Percentiles rank a stretch among this genome's conserved stretches.
Conservation (phyloP, 176 grass and related monocot genomes). For the Phoenix dactylifera region DNA sequence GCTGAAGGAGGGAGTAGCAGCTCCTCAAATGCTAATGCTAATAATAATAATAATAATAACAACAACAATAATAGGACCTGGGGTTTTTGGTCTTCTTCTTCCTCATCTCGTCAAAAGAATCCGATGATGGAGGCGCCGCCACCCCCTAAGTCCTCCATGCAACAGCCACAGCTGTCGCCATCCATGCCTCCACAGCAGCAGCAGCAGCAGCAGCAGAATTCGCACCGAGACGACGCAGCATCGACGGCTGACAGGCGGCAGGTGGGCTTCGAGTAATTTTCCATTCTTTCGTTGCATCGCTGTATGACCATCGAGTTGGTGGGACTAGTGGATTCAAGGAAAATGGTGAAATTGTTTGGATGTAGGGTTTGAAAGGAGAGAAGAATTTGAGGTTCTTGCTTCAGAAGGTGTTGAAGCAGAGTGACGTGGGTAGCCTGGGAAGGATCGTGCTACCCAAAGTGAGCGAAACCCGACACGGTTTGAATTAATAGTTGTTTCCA, state of each 20-base stretch:
- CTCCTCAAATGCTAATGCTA: too few species aligned
- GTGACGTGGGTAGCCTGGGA: conserved; percentile 76
- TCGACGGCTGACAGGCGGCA: conserved; percentile 41
- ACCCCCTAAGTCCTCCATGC: conserved; percentile 10
- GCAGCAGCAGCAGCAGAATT: conserved; percentile 2
- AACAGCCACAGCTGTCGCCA: conserved; percentile 1
- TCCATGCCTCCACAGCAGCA: conserved; percentile 6
- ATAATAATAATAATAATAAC: too few species aligned
- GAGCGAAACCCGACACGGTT: conserved; percentile 21
- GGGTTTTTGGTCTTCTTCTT: conserved; percentile 24
- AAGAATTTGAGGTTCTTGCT: conserved; percentile 79
- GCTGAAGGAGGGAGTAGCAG: too few species aligned
- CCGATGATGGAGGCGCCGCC: conserved; percentile 10
- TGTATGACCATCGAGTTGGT: too few species aligned
- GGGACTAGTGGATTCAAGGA: too few species aligned
- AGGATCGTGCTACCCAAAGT: conserved; percentile 98
- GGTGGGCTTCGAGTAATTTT: conserved; percentile 18
- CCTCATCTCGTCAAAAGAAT: conserved; percentile 28
- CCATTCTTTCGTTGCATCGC: too few species aligned
- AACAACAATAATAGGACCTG: conserved; percentile 3
- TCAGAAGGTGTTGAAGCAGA: conserved; percentile 98
- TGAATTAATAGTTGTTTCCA: conserved; percentile 4
- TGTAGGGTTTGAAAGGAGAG: conserved; percentile 55
- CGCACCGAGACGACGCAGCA: conserved; percentile 4
- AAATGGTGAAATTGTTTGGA: too few species aligned